Evolutionary conservation across 2,329 filamentous ascomycete genomes (phyloP).

Genomic region (Penicillium sp.): DNA sequence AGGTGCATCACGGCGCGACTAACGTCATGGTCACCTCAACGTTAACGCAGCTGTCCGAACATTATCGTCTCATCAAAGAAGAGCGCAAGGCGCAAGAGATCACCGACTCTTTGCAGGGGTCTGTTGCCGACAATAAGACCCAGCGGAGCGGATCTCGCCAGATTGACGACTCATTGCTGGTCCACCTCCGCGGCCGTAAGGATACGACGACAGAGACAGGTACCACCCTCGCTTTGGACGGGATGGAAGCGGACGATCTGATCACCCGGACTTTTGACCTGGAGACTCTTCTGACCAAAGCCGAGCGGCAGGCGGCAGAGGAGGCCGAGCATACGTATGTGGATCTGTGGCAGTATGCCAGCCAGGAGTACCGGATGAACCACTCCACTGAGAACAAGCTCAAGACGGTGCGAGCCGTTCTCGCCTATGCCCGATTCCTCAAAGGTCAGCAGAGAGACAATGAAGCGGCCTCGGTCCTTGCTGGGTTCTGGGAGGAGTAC

Average conservation of each 20-base stretch:
- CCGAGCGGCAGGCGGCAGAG: neutral
- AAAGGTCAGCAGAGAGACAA: neutral
- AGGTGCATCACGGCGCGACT: neutral
- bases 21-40: neutral
- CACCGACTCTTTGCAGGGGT: neutral
- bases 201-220: neutral
- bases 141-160: neutral
- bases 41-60: neutral
- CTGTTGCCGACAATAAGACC: neutral
- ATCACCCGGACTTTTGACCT: neutral
- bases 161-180: neutral
- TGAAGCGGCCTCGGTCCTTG: neutral
- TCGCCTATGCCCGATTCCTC: neutral
- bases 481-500: neutral
- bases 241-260: neutral
- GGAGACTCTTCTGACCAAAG: neutral
- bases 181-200: neutral
- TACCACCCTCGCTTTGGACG: neutral
- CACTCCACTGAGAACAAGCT: neutral
- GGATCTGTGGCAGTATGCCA: neutral
- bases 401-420: neutral
- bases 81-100: neutral
- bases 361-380: neutral
- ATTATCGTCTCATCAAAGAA: neutral
- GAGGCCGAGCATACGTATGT: neutral